Evolutionary conservation across 1,284 basidiomycete genomes (phyloP).

Genomic region (Sporisorium exsertum): DNA sequence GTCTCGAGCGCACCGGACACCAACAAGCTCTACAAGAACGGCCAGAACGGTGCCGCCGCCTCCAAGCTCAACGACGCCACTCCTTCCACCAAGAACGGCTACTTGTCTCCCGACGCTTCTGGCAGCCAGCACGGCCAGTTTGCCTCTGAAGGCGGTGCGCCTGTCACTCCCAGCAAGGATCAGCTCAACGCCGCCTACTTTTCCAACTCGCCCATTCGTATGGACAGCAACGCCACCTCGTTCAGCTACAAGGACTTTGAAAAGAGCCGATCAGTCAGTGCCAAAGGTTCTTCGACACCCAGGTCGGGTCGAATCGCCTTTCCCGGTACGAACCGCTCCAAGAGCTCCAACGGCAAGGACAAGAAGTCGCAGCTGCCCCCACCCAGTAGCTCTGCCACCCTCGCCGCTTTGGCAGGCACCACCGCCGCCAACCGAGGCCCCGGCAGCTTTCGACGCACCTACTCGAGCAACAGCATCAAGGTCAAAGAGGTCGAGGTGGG

Average conservation of each 20-base stretch:
- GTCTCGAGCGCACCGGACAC: constrained; percentile 97
- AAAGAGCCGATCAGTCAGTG: constrained; percentile 45
- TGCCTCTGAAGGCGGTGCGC: constrained; percentile 24
- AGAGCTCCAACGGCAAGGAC: constrained; percentile 68
- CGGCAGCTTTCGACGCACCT: constrained; percentile 85
- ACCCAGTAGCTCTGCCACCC: constrained; percentile 77
- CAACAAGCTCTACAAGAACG: constrained; percentile 81
- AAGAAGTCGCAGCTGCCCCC: constrained; percentile 78
- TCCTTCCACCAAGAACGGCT: constrained; percentile 31
- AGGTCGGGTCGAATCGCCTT: constrained; percentile 56
- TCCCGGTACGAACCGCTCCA: constrained; percentile 55
- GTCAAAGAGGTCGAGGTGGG: constrained; percentile 73
- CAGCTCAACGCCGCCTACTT: constrained; percentile 46
- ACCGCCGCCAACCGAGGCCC: constrained; percentile 71
- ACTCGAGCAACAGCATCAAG: constrained; percentile 97
- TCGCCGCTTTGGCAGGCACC: constrained; percentile 55
- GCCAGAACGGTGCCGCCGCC: constrained; percentile 18
- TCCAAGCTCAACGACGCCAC: constrained; percentile 19
- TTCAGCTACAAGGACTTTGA: constrained; percentile 67
- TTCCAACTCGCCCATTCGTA: constrained; percentile 61
- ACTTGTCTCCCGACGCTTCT: constrained; percentile 73
- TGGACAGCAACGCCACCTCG: constrained; percentile 63
- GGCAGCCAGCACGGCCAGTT: constrained; percentile 31
- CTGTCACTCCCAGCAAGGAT: constrained; percentile 26
- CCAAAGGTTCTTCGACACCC: constrained; percentile 51